Evolutionary conservation across 2,329 filamentous ascomycete species (phyloP).

Genomic region (Teratosphaeriaceae sp.): DNA sequence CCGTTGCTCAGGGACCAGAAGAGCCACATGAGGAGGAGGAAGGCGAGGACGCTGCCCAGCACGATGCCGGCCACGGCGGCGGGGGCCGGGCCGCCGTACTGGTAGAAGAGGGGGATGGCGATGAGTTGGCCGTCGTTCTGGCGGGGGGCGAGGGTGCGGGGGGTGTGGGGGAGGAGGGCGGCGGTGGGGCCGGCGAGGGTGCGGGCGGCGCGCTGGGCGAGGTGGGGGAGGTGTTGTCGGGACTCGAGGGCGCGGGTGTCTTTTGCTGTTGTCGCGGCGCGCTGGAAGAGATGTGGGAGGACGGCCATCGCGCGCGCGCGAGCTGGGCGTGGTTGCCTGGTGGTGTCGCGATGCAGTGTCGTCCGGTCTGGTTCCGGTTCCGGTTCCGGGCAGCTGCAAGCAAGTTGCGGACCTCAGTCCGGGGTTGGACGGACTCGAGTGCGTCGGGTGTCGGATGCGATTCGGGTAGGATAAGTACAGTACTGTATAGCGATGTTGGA

Average conservation of each 20-base stretch:
- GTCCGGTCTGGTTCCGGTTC: too few relatives aligned
- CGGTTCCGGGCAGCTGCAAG: too few relatives aligned
- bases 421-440: too few relatives aligned
- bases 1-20: constrained; percentile 36
- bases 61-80: constrained; percentile 56
- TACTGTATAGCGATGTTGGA: background rate
- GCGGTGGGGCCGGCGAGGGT: constrained; percentile 3
- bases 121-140: constrained; percentile 18
- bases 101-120: constrained; percentile 57
- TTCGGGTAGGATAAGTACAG: too few relatives aligned
- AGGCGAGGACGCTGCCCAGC: constrained; percentile 47
- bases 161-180: constrained; percentile 7
- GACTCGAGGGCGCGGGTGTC: constrained; percentile 24
- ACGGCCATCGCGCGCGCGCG: constrained; percentile 13
- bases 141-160: constrained; percentile 11
- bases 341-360: too few relatives aligned
- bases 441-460: too few relatives aligned
- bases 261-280: constrained; percentile 13
- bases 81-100: constrained; percentile 46
- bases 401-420: too few relatives aligned
- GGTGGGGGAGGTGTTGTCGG: constrained; percentile 17
- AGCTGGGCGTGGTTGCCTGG: background rate
- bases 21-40: constrained; percentile 48
- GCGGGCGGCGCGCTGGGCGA: constrained; percentile 11
- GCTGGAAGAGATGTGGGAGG: constrained; percentile 12